Evolutionary conservation across 805 yeast genomes (phyloP).

Genomic region (Kodamaea leandrae): DNA sequence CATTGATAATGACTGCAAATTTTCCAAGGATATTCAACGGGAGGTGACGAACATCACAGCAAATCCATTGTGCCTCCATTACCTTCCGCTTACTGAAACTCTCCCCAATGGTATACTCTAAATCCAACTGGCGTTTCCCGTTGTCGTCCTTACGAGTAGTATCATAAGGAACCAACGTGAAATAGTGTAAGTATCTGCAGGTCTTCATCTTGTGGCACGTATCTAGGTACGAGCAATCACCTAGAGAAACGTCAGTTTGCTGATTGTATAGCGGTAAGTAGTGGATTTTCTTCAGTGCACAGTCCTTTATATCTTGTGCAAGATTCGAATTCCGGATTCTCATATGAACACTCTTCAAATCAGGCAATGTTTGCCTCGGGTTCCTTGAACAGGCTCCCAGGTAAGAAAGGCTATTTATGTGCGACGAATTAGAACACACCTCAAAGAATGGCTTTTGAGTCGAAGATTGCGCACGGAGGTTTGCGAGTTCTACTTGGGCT

Average conservation of each 20-base stretch:
- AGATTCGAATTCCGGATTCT: constrained; percentile 5
- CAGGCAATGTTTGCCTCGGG: constrained; percentile 6
- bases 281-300: constrained; percentile 29
- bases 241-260: constrained; percentile 71
- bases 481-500: neutral
- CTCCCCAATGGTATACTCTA: constrained; percentile 50
- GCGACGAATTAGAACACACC: constrained; percentile 46
- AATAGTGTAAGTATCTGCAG: constrained; percentile 82
- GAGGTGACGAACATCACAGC: constrained; percentile 74
- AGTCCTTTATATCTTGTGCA: constrained; percentile 12
- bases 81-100: constrained; percentile 34
- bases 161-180: constrained; percentile 43
- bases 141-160: neutral
- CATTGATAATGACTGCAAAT: constrained; percentile 81
- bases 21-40: constrained; percentile 73
- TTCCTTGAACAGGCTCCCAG: constrained; percentile 12
- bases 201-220: constrained; percentile 84
- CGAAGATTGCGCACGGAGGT: neutral
- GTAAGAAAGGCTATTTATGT: too few relatives aligned
- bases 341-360: neutral
- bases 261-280: constrained; percentile 27
- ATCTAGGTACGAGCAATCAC: constrained; percentile 92
- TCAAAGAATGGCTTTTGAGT: constrained; percentile 44
- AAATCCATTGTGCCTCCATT: constrained; percentile 78
- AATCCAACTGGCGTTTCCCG: neutral